Evolutionary conservation across 257 asterid species (phyloP), one percentile per base, ranked within the genome.

Genomic region (Solanum dulcamara): DNA sequence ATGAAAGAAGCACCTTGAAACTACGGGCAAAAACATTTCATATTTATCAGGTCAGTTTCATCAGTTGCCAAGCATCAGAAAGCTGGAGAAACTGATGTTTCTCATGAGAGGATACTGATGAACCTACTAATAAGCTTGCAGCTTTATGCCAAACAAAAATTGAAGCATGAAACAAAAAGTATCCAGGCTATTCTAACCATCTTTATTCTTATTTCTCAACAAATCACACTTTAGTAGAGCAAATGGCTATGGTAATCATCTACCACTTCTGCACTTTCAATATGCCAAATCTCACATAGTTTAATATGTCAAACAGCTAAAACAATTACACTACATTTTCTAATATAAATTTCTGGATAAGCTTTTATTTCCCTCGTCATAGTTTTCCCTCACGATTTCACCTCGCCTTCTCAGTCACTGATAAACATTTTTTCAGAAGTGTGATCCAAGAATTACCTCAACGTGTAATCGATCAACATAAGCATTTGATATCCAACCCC

Each of bases 401-500:
- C 81, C 11, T 42, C 15, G 24, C 24, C 24, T 67, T 67, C 75
- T 32, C 75, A 32, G 13, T 17, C 44, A 32, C 26, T 3, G 0
- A 66, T 66, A 30, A 66, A 32, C 9, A 30, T 66, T 32, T 32
- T 28, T 0, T 20, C 15, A 70, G 18, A 33, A 37, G 3, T 28
- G 80, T 83, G 85, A 83, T 22, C 38, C 40, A 46, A 12, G 22
- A 28, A 66, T 80, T 72, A 97, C 99, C 98, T 97, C 98, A 85
- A 97, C 97, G n/a, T 92, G 89, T 17, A 97, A 88, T 40, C 99
- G 96, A 90, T 97, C 99, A 88, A 86, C 93, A 85, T 90, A 94
- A 12, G 96, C 88, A 89, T 91, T 91, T 6, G 98, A 93, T 81
- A 95, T 97, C 99, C 99, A 97, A 67, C 93, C 90, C 64, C 97